phyloP scores from a whole-genome alignment of 75 land plant species.

The Pinus tabuliformis region DNA sequence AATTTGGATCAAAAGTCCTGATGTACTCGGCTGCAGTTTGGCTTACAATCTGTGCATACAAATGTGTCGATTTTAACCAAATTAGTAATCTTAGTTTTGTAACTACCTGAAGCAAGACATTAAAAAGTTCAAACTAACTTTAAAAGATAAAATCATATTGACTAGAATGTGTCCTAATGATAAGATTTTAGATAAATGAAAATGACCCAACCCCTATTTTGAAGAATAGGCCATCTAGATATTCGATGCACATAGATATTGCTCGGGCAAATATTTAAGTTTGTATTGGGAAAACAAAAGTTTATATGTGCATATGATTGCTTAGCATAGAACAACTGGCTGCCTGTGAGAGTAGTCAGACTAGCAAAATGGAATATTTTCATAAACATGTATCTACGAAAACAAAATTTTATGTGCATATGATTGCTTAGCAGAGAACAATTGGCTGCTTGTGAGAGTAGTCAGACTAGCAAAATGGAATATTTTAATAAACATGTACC shows the following conservation, averaged over 20 bases:
- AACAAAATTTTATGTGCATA: too few relatives aligned
- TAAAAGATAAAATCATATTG: background rate
- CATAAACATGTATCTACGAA: background rate
- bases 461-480: background rate
- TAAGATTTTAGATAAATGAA: background rate
- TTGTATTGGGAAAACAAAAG: background rate
- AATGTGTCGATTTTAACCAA: background rate
- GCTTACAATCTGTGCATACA: slow-evolving; percentile 47
- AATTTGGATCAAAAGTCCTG: slow-evolving; percentile 59
- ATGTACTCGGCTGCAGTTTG: slow-evolving; percentile 62
- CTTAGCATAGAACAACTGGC: too few relatives aligned
- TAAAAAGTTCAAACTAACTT: background rate
- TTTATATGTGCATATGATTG: background rate
- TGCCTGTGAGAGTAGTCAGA: background rate
- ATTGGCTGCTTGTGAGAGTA: background rate
- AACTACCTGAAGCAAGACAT: background rate
- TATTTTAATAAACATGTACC: background rate
- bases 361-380: background rate
- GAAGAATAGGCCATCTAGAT: background rate
- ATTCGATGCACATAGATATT: background rate
- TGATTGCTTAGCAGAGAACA: background rate
- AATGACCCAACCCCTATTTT: background rate
- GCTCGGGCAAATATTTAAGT: background rate
- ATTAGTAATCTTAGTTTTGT: background rate
- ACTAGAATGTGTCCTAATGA: background rate